phyloP scores from a whole-genome alignment of 2,329 filamentous ascomycete species.

The Grosmannia penicillata region DNA sequence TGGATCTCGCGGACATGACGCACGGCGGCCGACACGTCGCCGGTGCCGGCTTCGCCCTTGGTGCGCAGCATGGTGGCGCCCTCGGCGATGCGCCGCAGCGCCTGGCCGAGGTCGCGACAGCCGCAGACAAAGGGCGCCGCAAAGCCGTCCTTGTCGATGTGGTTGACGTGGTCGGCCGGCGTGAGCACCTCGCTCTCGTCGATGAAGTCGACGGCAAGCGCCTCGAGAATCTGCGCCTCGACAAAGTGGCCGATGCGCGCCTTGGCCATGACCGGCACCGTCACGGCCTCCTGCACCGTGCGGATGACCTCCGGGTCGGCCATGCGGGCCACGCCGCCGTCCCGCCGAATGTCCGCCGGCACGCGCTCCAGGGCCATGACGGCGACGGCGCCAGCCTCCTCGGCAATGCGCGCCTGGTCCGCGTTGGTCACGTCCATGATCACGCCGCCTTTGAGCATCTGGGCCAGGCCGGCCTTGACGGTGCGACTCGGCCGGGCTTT shows the following conservation, averaged over 20 bases:
- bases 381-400: conserved; percentile 87
- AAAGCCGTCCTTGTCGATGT: conserved; percentile 80
- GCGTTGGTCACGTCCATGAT: conserved; percentile 98
- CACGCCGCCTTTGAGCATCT: conserved; percentile 98
- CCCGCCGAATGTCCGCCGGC: conserved; percentile 81
- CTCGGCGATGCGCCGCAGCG: conserved; percentile 76
- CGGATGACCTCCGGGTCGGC: conserved; percentile 88
- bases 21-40: conserved; percentile 92
- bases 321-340: conserved; percentile 95
- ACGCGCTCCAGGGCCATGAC: conserved; percentile 99
- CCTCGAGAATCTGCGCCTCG: conserved; percentile 95
- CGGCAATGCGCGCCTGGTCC: conserved; percentile 88
- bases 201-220: conserved; percentile 91
- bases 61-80: conserved; percentile 98
- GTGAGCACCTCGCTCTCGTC: conserved; percentile 97
- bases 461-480: conserved; percentile 87
- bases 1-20: conserved; percentile 90
- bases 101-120: conserved; percentile 87
- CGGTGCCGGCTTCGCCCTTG: conserved; percentile 94
- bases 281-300: conserved; percentile 87
- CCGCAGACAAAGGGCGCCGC: conserved; percentile 88
- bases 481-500: conserved; percentile 20
- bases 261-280: conserved; percentile 98
- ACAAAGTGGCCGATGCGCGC: conserved; percentile 95
- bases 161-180: conserved; percentile 76